A percentile compares a stretch with the other conserved stretches of the same genome.
These are phyloP conservation scores for Hyphopichia fennica DNA, from an alignment of 1,139 yeast genomes.

Conservation along the genomic window DNA sequence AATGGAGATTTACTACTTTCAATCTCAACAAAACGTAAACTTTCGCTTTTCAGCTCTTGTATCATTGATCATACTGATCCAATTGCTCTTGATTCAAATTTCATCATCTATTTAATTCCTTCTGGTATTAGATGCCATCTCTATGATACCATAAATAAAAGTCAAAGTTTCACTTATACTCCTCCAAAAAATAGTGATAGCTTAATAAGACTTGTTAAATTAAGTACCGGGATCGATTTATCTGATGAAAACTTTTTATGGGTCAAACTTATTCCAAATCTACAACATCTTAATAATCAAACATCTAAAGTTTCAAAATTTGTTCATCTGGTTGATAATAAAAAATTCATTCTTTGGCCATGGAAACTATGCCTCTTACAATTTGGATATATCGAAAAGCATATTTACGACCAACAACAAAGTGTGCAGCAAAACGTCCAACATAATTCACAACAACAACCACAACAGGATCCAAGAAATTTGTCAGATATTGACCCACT, in stretches of 20 bases:
- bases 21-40: slow-evolving; percentile 21
- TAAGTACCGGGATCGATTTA: slow-evolving; percentile 54
- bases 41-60: slow-evolving; percentile 34
- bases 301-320: slow-evolving; percentile 63
- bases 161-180: slow-evolving; percentile 40
- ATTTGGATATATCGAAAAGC: slow-evolving; percentile 31
- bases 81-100: slow-evolving; percentile 23
- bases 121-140: slow-evolving; percentile 73
- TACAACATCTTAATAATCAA: slow-evolving; percentile 66
- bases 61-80: slow-evolving; percentile 12
- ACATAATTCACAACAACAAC: slow-evolving; percentile 8
- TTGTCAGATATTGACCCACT: slow-evolving; percentile 25
- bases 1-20: slow-evolving; percentile 50
- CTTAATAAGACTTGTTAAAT: slow-evolving; percentile 46
- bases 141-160: slow-evolving; percentile 42
- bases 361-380: slow-evolving; percentile 63
- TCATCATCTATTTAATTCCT: slow-evolving; percentile 67
- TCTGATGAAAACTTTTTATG: slow-evolving; percentile 36
- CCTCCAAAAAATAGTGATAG: slow-evolving; percentile 54
- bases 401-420: slow-evolving; percentile 30
- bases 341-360: slow-evolving; percentile 71
- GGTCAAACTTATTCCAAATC: slow-evolving; percentile 67
- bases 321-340: slow-evolving; percentile 51
- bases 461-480: background rate
- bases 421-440: too few species aligned